Evolutionary conservation across 352 stramenopile species (phyloP).

Genomic region (Globisporangium paddicum): DNA sequence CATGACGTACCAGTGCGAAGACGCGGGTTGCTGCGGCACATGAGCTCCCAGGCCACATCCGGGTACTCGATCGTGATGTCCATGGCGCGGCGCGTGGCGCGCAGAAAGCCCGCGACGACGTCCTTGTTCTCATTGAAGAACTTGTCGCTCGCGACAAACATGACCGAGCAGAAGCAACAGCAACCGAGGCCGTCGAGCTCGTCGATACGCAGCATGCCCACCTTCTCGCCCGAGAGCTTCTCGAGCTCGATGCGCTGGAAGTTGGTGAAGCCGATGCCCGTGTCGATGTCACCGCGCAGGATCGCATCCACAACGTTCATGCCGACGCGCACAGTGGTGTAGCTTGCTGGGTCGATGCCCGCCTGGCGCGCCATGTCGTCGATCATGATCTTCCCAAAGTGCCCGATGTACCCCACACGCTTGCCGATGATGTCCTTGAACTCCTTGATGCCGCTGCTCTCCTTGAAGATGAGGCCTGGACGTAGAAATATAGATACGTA

Average conservation of each 20-base stretch:
- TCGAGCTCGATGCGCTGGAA: conserved; percentile 49
- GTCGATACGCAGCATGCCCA: conserved; percentile 46
- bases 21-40: conserved; percentile 48
- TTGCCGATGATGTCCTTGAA: conserved; percentile 55
- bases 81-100: conserved; percentile 39
- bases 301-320: conserved; percentile 56
- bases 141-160: conserved; percentile 44
- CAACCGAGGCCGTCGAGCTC: conserved; percentile 43
- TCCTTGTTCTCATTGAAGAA: conserved; percentile 49
- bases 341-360: conserved; percentile 36
- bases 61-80: conserved; percentile 50
- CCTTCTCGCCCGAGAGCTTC: conserved; percentile 42
- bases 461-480: conserved; percentile 44
- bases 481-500: background rate
- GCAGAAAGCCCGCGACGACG: conserved; percentile 33
- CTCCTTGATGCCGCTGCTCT: conserved; percentile 41
- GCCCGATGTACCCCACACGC: conserved; percentile 45
- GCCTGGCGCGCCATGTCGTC: conserved; percentile 47
- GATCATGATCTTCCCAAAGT: conserved; percentile 53
- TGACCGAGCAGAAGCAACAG: conserved; percentile 55
- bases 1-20: conserved; percentile 30
- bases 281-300: conserved; percentile 42
- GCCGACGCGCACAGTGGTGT: conserved; percentile 38
- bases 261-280: conserved; percentile 49
- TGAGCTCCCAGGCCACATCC: conserved; percentile 41